Conservation (phyloP, 1,284 basidiomycete species). For the Ganoderma leucocontextum region DNA sequence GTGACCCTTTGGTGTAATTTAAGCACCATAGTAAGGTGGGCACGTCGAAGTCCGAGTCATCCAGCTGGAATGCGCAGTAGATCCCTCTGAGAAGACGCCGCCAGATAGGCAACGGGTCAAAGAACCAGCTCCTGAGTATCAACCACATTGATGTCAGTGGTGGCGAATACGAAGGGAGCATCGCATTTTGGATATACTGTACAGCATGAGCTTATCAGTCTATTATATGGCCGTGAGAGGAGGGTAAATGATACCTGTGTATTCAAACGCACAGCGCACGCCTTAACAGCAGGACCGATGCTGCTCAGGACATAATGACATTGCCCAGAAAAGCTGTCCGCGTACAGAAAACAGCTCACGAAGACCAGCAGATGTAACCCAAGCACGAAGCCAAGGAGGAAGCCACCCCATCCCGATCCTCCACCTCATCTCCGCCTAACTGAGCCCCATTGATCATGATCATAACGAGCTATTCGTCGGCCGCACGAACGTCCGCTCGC, state of each 20-base stretch:
- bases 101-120: no score
- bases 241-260: background rate
- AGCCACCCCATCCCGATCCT: background rate
- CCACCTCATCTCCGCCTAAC: background rate
- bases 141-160: no score
- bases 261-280: background rate
- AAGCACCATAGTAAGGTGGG: no score
- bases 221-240: background rate
- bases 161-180: no score
- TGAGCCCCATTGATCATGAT: background rate
- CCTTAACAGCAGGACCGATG: background rate
- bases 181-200: no score
- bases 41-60: no score
- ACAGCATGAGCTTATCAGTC: background rate
- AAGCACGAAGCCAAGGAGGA: background rate
- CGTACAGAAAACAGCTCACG: constrained; percentile 10
- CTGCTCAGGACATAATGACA: background rate
- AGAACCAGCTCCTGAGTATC: no score
- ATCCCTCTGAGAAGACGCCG: no score
- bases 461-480: constrained; percentile 24
- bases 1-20: no score
- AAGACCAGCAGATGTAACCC: background rate
- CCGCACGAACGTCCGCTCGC: constrained; percentile 28
- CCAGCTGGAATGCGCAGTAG: no score
- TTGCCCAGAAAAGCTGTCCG: background rate